Base-by-base conservation (phyloP, 2,329 filamentous ascomycete genomes). In the Ceratocystis cacaofunesta region DNA sequence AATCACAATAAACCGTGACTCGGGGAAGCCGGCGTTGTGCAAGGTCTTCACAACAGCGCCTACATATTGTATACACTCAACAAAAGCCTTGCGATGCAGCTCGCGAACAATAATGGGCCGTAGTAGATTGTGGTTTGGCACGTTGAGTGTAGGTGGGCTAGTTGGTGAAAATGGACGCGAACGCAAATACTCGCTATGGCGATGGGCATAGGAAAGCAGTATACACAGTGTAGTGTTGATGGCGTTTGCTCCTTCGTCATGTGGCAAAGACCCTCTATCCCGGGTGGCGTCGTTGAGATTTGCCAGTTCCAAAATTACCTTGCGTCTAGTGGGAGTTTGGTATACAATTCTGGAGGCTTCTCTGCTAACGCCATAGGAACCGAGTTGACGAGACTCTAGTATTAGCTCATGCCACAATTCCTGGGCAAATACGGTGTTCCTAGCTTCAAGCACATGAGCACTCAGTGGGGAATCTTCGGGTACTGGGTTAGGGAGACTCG, bases 351-450 rank as follows among this genome's bases (percentile, higher is more conserved):
- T 75, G 30, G 82, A 77, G 15, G 81, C 84, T 44, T 83, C 80
- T 15, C 85, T 81, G 30, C 80, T 81, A 12, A 96, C 86, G 8
- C 86, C 84, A 68, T 89, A 85, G 10, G 85, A 84, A 2, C 86
- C 80, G 25, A 96, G 78, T 0, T 81, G 80, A 17, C 91, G 86
- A 0, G 88, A 85, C 75, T 99, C 94, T 19, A 90, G 82, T 63
- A 87, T 86, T 67, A 97, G 79, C 75, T 99, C 94, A 70, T 95
- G 86, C 81, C 91, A 96, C 1, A 99, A 77, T 72, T 99, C 94
- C 72, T 92, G 86, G 32, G 89, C 85, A 70, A 89, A 91, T 22
- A 92, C 80, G 62, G 88, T 90, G 73, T 94, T 88, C 66, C 89
- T 82, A 1, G 89, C 88, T 70, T 89, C 83, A 19, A 86, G 82